Evolutionary conservation across 2,329 filamentous ascomycete genomes (phyloP).

Genomic region (Botrytis galanthina): DNA sequence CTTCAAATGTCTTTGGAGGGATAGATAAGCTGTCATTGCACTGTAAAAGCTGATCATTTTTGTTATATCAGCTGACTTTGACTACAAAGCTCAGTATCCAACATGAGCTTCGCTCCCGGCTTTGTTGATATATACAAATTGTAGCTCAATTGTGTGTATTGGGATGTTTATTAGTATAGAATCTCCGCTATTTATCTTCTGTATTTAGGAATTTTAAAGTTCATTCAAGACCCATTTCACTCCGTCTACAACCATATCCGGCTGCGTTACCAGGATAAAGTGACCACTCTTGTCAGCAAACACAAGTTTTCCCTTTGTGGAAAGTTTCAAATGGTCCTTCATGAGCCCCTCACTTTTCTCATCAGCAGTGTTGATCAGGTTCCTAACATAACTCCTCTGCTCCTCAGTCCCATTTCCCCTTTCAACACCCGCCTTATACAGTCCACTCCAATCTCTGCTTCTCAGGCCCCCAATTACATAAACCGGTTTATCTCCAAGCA

Average conservation of each 20-base stretch:
- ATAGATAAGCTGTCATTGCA: background rate
- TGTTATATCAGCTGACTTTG: background rate
- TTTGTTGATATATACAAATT: background rate
- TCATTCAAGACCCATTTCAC: conserved; percentile 29
- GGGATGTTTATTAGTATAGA: accelerated
- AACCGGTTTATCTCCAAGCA: conserved; percentile 32
- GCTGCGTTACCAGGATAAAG: conserved; percentile 40
- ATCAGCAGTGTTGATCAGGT: conserved; percentile 35
- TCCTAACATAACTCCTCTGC: conserved; percentile 34
- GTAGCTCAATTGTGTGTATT: background rate
- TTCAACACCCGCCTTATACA: conserved; percentile 39
- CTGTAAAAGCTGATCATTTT: no score
- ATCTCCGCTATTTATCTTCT: background rate
- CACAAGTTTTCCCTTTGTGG: conserved; percentile 35
- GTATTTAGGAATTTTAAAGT: background rate
- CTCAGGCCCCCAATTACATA: conserved; percentile 17
- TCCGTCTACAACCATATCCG: conserved; percentile 39
- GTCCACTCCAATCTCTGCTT: conserved; percentile 15
- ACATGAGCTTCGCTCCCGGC: background rate
- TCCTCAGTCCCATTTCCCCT: conserved; percentile 40
- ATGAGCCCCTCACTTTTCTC: conserved; percentile 36
- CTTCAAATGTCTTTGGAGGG: no score
- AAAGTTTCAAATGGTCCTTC: conserved; percentile 36
- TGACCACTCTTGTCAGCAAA: conserved; percentile 40
- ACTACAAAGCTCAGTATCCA: background rate